A percentile compares a stretch with the other conserved stretches of the same genome.
These are phyloP conservation scores for Spathaspora sp. DNA, from an alignment of 1,139 yeast species.

Conservation along the genomic window DNA sequence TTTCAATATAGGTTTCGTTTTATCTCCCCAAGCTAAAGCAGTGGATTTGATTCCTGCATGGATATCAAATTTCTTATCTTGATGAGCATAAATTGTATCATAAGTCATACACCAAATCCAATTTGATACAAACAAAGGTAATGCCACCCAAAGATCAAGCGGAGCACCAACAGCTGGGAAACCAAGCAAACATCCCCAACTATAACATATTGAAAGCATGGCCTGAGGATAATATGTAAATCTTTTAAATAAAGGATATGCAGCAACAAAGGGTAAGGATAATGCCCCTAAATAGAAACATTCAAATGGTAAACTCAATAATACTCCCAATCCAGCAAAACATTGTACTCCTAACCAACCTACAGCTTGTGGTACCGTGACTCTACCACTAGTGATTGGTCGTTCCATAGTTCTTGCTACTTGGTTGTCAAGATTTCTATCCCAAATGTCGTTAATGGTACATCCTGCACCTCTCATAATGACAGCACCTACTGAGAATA, in stretches of 20 bases:
- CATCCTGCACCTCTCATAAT: conserved; percentile 99
- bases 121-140: conserved; percentile 73
- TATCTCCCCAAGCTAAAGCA: conserved; percentile 88
- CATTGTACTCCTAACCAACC: conserved; percentile 74
- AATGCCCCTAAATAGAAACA: conserved; percentile 84
- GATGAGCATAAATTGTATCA: conserved; percentile 97
- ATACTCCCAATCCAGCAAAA: conserved; percentile 70
- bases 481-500: conserved; percentile 82
- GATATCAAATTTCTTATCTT: conserved; percentile 85
- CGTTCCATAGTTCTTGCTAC: conserved; percentile 87
- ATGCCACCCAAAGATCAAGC: conserved; percentile 70
- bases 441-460: conserved; percentile 87
- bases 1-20: conserved; percentile 66
- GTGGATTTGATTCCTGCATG: conserved; percentile 92
- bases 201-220: conserved; percentile 76
- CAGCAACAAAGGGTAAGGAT: conserved; percentile 74
- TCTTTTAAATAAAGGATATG: conserved; percentile 91
- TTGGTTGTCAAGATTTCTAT: conserved; percentile 75
- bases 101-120: conserved; percentile 94
- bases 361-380: conserved; percentile 70
- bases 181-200: conserved; percentile 94
- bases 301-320: conserved; percentile 71
- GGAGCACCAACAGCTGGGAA: conserved; percentile 93
- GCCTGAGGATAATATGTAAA: conserved; percentile 95
- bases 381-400: conserved; percentile 88